Base-by-base conservation (phyloP, 208 protist species). In the Trypanosoma melophagium region DNA sequence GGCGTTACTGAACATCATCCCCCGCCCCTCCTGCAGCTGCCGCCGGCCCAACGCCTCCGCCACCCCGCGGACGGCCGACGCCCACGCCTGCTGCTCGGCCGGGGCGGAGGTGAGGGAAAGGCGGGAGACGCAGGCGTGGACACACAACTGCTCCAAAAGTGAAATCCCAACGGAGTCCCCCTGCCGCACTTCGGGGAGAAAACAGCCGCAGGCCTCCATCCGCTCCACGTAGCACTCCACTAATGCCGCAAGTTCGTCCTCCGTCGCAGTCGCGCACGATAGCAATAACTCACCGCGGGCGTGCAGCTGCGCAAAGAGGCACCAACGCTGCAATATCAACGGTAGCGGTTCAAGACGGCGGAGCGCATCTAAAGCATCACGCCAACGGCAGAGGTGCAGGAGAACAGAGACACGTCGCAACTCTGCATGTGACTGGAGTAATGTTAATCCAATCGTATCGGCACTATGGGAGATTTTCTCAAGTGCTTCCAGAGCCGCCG, bases 381-480 rank as follows among this genome's bases (percentile, higher is more conserved):
- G 14, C 71, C 71, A 77, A 17, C 64, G 71, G 35, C 52, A 51
- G 22, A 63, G 67, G 3, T 40, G 8, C 2, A 77, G 31, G 8
- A 77, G 40, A 52, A 68, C 57, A 40, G 56, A 77, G 13, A 71
- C 66, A 10, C 57, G 64, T 19, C 59, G 31, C 17, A 21, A n/a
- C 2, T 47, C 28, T 7, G 60, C 55, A 21, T 71, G 58, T 0
- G 62, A 35, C 10, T 52, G 57, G 8, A 77, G 3, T 10, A 68
- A 65, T 10, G 72, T 64, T 19, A 83, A 74, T 3, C 86, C 86
- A 44, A 92, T 87, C 17, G 59, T 61, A 22, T 70, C n/a, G 17
- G 80, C 77, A 12, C 77, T 74, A 12, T 16, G 17, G 45, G 76
- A 63, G 1, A 87, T 51, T 14, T 70, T 66, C 0, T 78, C 68